Conservation (phyloP, 108 stramenopile species). For the Skeletonema menzelii region DNA sequence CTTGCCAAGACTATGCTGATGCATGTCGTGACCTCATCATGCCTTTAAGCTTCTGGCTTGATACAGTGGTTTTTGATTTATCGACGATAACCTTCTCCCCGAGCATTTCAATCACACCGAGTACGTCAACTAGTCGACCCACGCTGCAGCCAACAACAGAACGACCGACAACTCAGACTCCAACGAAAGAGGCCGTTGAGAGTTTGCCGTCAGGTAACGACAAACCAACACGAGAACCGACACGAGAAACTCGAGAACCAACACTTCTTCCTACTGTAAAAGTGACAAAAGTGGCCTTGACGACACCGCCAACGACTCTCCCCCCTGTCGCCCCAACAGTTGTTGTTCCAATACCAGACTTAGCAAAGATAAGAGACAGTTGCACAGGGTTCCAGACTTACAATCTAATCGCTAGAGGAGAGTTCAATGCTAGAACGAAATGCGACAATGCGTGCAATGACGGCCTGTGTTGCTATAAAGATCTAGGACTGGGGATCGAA, state of each 20-base stretch:
- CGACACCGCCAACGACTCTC: background rate
- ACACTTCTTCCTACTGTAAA: background rate
- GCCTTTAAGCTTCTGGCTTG: background rate
- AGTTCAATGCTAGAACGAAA: constrained; percentile 5
- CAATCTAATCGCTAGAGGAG: constrained; percentile 7
- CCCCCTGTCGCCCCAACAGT: background rate
- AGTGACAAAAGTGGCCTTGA: background rate
- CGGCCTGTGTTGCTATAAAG: constrained; percentile 8
- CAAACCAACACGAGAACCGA: background rate
- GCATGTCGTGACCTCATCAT: background rate
- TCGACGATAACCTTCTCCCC: background rate
- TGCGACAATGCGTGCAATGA: constrained; percentile 1
- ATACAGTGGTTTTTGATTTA: background rate
- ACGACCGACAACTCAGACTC: background rate
- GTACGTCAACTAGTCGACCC: background rate
- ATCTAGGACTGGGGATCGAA: background rate
- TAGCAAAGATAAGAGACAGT: background rate
- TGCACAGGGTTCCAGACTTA: constrained; percentile 7
- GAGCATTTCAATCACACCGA: background rate
- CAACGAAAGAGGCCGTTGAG: background rate
- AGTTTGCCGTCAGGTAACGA: background rate
- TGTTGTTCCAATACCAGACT: background rate
- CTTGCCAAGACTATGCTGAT: background rate
- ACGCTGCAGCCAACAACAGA: background rate
- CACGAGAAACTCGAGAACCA: background rate